Evolutionary conservation across 176 grass and related monocot species (phyloP), one percentile per base, ranked within the genome.

Genomic region (Oryza coarctata): DNA sequence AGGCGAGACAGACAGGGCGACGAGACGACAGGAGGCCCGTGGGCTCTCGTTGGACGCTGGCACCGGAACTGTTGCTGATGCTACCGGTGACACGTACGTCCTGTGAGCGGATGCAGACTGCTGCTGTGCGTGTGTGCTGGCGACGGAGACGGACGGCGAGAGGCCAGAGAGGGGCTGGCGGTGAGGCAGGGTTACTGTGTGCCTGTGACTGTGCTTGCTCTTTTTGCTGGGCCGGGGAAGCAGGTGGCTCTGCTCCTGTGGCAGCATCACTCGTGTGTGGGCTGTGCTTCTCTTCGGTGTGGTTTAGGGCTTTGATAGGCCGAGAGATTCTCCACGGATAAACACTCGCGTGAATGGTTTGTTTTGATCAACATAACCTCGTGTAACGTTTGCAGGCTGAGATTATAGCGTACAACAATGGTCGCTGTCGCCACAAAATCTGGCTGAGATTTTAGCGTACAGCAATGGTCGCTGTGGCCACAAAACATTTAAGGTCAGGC

Each of bases 21-120:
- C 71, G 45, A 25, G 14, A 6, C 14, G 44, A 0, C 60, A 52
- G 1, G 43, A 8, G 69, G 40, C 40, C 50, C 18, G 50, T 55
- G 50, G 50, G 18, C 65, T 2, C 38, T 26, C 62, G 28, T 35
- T 10, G 58, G 22, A 13, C 29, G 55, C 63, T 25, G 63, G 18
- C 27, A 35, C 26, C 43, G 23, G 43, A 20, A 88, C 86, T 79
- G 81, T 84, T 61, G 74, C 75, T 88, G 75, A 84, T 55, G 86
- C 43, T 52, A 71, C 72, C 66, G 73, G 79, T 50, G 72, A 71
- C 64, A 55, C 50, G 44, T 47, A 55, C 50, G 44, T 17, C 5
- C 13, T 47, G 43, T 45, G 43, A 14, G 43, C 38, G 9, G 8
- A 33, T 61, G 78, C 18, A 45, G 43, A 14, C 62, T 32, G 38